Evolutionary conservation across 768 basidiomycete genomes (phyloP).

Genomic region (Serendipita sp.): DNA sequence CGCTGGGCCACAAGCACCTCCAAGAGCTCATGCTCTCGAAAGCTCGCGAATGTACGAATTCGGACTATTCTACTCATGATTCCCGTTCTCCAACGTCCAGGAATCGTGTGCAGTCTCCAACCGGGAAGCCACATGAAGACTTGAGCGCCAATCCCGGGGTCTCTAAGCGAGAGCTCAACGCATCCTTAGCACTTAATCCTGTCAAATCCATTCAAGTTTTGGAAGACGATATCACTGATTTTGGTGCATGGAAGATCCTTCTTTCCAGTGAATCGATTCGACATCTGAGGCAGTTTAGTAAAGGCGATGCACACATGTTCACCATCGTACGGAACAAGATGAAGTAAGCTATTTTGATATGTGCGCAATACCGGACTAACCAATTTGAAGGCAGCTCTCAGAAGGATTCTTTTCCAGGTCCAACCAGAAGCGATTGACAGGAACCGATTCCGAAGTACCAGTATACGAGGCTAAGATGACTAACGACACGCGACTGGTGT

Average conservation of each 20-base stretch:
- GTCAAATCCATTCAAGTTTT: slow-evolving; percentile 43
- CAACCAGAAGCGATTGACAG: slow-evolving; percentile 45
- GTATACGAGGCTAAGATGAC: slow-evolving; percentile 58
- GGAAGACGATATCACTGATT: slow-evolving; percentile 23
- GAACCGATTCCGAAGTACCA: slow-evolving; percentile 29
- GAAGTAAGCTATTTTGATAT: slow-evolving; percentile 24
- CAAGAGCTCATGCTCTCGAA: too few species aligned
- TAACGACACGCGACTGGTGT: slow-evolving; percentile 34
- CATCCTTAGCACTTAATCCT: slow-evolving; percentile 41
- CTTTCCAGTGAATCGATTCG: slow-evolving; percentile 34
- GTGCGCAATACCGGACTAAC: background rate
- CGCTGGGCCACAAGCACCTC: too few species aligned
- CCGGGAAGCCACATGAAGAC: too few species aligned
- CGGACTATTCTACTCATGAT: too few species aligned
- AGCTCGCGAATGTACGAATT: too few species aligned
- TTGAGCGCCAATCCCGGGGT: too few species aligned
- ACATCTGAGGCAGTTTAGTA: slow-evolving; percentile 31
- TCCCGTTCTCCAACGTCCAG: too few species aligned
- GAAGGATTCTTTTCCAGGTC: slow-evolving; percentile 50
- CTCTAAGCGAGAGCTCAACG: slow-evolving; percentile 18
- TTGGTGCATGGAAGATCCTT: slow-evolving; percentile 50
- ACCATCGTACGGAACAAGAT: slow-evolving; percentile 50
- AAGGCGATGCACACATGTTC: slow-evolving; percentile 31
- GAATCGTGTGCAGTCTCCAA: too few species aligned
- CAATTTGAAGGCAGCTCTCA: slow-evolving; percentile 41